Evolutionary conservation across 768 basidiomycete species (phyloP), one percentile per base, ranked within the genome.

Genomic region (Clavaria fumosa): DNA sequence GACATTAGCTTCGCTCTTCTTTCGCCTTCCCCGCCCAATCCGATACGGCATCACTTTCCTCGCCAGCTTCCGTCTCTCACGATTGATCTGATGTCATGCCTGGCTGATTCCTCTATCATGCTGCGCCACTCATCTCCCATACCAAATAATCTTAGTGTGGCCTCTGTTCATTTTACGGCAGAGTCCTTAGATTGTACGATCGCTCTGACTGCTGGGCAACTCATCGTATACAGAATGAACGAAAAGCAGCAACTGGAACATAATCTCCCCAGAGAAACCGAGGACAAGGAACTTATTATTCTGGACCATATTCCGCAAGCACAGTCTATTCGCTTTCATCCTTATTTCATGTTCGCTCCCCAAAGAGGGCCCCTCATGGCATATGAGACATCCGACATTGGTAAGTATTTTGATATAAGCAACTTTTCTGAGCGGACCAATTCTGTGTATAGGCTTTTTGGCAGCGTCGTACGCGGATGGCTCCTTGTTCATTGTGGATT

Each of bases 1-100:
- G 86, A 93, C 52, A 54, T 77, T 28, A 84, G 82, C 38, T 66
- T 73, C 3, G 75, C 79, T 20, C 61, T 86, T 2, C 57, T 85
- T 3, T 57, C 70, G 23, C 56, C 58, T 32, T 49, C 59, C 3
- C 54, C 57, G 4, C 61, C 64, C 3, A 59, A 62, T 7, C 70
- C 78, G 3, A 52, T 85, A 1, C 56, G 66, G 18, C 60, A 66
- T 37, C 64, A 74, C 40, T 89, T 74, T 47, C 86, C 88, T 1
- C 62, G 64, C n/a, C 58, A 68, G 1, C 60, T 85, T 6, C 65
- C 68, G 4, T 60, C 66, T 12, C 63, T 86, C 18, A 75, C 67
- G 2, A 69, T 88, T 35, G 67, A 78, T 26, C 47, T 84, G 6
- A 56, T 61, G 19, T 47, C 57, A 6, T 45, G 74, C n/a, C 56